Base-by-base conservation (phyloP, 2,329 filamentous ascomycete species). In the Balansia obtecta region DNA sequence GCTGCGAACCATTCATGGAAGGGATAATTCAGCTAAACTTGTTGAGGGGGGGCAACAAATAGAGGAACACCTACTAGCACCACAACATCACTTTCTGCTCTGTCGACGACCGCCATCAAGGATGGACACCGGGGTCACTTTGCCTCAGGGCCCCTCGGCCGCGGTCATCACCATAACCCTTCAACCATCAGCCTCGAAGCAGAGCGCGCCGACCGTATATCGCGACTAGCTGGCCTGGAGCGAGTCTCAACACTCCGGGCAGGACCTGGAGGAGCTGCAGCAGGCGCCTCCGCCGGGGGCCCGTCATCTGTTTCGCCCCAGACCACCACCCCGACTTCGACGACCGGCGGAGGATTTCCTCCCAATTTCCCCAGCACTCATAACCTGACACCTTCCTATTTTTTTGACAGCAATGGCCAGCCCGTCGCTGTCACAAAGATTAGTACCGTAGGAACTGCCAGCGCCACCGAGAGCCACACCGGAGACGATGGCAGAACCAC, bases 31-130 rank as follows among this genome's bases (percentile, higher is more conserved):
- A 45, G 27, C 33, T 10, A 33, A 41, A 47, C 52, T 47, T 57
- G 50, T 2, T 20, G 16, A 18, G 30, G 27, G 27, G n/a, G n/a
- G n/a, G n/a, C n/a, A 8, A 8, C 5, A 27, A 27, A 10, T 16
- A 53, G 52, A 49, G 90, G 91, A 61, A 97, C 91, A 2, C 91
- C 91, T 3, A 96, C 93, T 57, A 95, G 88, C 57, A 85, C 86
- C 40, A 94, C 88, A 3, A 96, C 90, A 12, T 94, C 89, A 48
- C 83, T 97, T 61, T 95, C 88, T 27, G 84, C 89, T 40, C 78
- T 97, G 45, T 95, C 88, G 15, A 96, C 91, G 16, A 93, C 88
- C 12, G 91, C 91, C 48, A 95, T 95, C 75, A 95, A 96, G 69
- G 91, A 97, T 64, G 91, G 91, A 59, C 88, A 96, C 63, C 86